Conservation (phyloP, 2,329 filamentous ascomycete species). For the Penicillium aurantiogriseum region DNA sequence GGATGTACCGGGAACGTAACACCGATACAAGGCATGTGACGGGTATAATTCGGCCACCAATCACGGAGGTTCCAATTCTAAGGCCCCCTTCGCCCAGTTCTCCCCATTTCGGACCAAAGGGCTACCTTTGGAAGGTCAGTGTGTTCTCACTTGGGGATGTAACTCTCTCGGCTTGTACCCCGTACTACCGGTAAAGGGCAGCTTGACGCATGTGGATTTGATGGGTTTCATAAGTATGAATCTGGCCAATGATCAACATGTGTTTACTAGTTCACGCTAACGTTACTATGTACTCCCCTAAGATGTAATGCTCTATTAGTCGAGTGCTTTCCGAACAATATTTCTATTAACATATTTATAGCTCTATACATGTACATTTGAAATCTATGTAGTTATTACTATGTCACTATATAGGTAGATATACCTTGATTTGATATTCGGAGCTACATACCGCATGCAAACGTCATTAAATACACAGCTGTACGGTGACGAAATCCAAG, state of each 20-base stretch:
- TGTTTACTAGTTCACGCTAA: background rate
- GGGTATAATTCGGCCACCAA: slow-evolving; percentile 21
- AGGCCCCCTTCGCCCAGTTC: slow-evolving; percentile 1
- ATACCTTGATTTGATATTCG: background rate
- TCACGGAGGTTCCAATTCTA: slow-evolving; percentile 24
- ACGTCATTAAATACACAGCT: slow-evolving; percentile 26
- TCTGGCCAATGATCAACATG: background rate
- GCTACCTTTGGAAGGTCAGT: slow-evolving; percentile 2
- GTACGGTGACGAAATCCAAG: slow-evolving; percentile 31
- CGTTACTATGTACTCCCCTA: background rate
- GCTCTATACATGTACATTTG: background rate
- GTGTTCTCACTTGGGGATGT: background rate
- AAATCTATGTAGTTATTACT: too few species aligned
- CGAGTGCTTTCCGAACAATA: background rate
- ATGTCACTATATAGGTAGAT: too few species aligned
- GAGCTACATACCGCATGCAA: slow-evolving; percentile 15
- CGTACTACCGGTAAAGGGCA: slow-evolving; percentile 2
- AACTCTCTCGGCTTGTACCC: slow-evolving; percentile 13
- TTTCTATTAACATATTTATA: background rate
- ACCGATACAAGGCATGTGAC: slow-evolving; percentile 29
- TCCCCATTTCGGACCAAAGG: slow-evolving; percentile 18
- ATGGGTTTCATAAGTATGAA: background rate
- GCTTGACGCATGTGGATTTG: slow-evolving; percentile 11
- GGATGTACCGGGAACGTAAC: slow-evolving; percentile 12
- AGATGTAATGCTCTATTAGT: background rate